phyloP scores from a whole-genome alignment of 441 rosid genomes.

The Gossypium laxum region DNA sequence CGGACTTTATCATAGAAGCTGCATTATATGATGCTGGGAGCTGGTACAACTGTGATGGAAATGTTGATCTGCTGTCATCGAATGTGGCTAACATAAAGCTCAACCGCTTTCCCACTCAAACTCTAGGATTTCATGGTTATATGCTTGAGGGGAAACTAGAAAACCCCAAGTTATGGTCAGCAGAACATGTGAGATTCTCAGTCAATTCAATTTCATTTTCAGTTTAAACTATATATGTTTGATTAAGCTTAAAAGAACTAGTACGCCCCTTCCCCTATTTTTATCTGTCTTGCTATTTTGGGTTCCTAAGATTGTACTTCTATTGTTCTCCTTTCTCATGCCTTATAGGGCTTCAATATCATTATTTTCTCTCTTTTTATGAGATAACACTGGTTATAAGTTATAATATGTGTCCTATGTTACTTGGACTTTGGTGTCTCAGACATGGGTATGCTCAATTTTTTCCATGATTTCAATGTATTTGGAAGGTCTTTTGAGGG shows the following conservation, averaged over 20 bases:
- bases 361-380: neutral
- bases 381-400: neutral
- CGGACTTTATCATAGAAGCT: conserved; percentile 65
- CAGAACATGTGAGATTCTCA: conserved; percentile 59
- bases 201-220: conserved; percentile 8
- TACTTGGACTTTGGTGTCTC: neutral
- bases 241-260: neutral
- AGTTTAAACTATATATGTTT: neutral
- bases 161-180: conserved; percentile 89
- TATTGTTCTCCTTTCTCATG: neutral
- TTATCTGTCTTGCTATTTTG: neutral
- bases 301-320: neutral
- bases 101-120: conserved; percentile 32
- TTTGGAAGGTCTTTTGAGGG: neutral
- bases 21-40: conserved; percentile 58
- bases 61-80: conserved; percentile 43
- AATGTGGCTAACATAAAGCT: conserved; percentile 49
- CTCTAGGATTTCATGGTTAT: conserved; percentile 64
- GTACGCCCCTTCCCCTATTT: neutral
- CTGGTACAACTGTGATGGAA: conserved; percentile 46
- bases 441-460: neutral
- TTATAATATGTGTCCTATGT: neutral
- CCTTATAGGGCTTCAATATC: neutral
- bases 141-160: conserved; percentile 63
- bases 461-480: neutral